These are phyloP conservation scores for Coccomyxa subellipsoidea DNA, from an alignment of 163 green algal species.

Conservation along the genomic window DNA sequence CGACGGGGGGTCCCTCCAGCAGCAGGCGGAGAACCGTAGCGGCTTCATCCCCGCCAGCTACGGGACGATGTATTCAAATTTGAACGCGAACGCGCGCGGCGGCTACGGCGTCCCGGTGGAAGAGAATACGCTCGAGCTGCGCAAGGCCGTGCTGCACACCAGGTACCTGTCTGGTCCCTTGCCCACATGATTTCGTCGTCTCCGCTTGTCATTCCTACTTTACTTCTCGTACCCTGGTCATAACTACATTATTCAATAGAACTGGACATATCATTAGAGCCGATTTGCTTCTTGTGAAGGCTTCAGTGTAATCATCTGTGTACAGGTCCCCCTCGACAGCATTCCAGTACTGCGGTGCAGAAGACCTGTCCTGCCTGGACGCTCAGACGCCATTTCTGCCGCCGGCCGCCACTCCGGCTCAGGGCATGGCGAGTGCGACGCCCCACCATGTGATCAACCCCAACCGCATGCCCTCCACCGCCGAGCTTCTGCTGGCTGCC, in stretches of 20 bases:
- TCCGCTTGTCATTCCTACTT: too few relatives aligned
- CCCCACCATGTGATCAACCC: constrained; percentile 1
- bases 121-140: neutral
- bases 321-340: neutral
- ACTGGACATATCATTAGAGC: too few relatives aligned
- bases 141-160: constrained; percentile 3
- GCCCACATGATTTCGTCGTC: too few relatives aligned
- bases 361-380: neutral
- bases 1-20: neutral
- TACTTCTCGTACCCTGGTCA: too few relatives aligned
- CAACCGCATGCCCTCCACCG: neutral
- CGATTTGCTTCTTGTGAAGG: neutral
- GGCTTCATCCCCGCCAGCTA: neutral
- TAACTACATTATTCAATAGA: too few relatives aligned
- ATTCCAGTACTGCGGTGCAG: neutral
- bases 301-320: neutral
- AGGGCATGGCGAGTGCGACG: neutral
- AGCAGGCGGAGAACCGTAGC: neutral
- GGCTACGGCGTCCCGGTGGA: constrained; percentile 2
- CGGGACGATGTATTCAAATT: neutral
- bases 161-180: neutral
- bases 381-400: neutral
- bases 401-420: neutral
- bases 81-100: neutral
- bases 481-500: constrained; percentile 3